Percentiles rank a stretch among this genome's conserved stretches.
These are phyloP conservation scores for Verticillium klebahnii DNA, from an alignment of 2,329 filamentous ascomycete species.

Conservation along the genomic window DNA sequence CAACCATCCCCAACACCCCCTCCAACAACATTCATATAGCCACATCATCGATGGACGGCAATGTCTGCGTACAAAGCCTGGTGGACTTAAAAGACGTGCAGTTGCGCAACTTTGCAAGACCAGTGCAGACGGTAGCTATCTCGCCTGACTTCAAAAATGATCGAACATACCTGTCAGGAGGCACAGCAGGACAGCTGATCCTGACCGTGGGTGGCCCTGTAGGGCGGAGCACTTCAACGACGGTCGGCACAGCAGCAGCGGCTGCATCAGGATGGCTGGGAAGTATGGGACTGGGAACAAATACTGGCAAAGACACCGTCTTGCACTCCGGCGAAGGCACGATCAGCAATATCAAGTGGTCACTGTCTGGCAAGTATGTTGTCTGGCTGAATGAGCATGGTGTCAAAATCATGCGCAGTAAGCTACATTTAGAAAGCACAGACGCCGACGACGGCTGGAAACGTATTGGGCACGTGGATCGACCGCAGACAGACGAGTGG, in stretches of 20 bases:
- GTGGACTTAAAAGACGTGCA: slow-evolving; percentile 86
- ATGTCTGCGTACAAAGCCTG: slow-evolving; percentile 86
- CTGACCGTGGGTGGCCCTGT: slow-evolving; percentile 76
- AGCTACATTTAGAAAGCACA: slow-evolving; percentile 70
- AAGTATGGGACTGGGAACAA: slow-evolving; percentile 73
- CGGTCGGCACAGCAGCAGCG: slow-evolving; percentile 74
- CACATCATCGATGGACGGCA: slow-evolving; percentile 91
- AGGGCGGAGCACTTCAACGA: slow-evolving; percentile 83
- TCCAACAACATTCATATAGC: slow-evolving; percentile 92
- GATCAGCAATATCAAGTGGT: slow-evolving; percentile 93
- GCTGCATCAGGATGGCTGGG: slow-evolving; percentile 88
- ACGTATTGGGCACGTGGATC: slow-evolving; percentile 84
- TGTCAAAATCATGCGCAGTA: slow-evolving; percentile 95
- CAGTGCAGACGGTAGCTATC: slow-evolving; percentile 86
- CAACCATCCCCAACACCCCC: slow-evolving; percentile 64
- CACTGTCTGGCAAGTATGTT: slow-evolving; percentile 83
- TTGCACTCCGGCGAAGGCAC: slow-evolving; percentile 89
- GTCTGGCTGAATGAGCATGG: slow-evolving; percentile 96
- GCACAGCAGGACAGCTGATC: slow-evolving; percentile 80
- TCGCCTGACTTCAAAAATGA: slow-evolving; percentile 93
- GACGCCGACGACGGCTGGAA: slow-evolving; percentile 89
- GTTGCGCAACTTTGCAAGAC: slow-evolving; percentile 87
- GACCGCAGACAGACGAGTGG: slow-evolving; percentile 82
- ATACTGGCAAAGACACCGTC: slow-evolving; percentile 77
- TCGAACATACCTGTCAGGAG: slow-evolving; percentile 84